Percentiles rank a stretch among this genome's conserved stretches.
Conservation (phyloP, 768 basidiomycete genomes). For the Leccinum broughii region DNA sequence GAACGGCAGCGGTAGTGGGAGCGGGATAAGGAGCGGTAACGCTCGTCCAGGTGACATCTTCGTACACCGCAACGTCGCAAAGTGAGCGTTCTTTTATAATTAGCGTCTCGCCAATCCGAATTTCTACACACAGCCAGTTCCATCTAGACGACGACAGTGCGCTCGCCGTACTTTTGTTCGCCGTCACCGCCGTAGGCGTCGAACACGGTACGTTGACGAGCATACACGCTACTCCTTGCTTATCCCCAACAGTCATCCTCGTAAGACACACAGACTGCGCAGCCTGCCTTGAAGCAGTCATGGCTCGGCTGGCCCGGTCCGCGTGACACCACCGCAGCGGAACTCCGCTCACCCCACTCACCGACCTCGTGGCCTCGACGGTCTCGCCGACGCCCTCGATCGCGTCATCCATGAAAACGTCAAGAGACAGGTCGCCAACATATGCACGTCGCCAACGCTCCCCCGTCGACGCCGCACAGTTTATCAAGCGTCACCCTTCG, state of each 20-base stretch:
- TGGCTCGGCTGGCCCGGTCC: too few species aligned
- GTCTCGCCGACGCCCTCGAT: too few species aligned
- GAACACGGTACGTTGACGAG: conserved; percentile 60
- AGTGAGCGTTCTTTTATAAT: conserved; percentile 47
- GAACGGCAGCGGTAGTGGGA: too few species aligned
- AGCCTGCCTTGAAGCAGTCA: conserved; percentile 50
- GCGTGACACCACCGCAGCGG: conserved; percentile 8
- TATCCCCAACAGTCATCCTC: conserved; percentile 58
- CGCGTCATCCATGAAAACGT: too few species aligned
- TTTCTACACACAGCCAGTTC: too few species aligned
- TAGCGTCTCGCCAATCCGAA: not conserved
- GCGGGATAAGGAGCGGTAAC: too few species aligned
- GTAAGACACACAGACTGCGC: conserved; percentile 80
- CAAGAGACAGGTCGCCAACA: too few species aligned
- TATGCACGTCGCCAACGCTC: too few species aligned
- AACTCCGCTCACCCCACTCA: conserved; percentile 48
- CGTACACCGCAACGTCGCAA: conserved; percentile 87
- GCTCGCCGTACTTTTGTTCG: conserved; percentile 72
- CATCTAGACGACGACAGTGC: conserved; percentile 56
- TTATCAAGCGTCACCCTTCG: too few species aligned
- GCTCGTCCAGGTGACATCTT: conserved; percentile 38
- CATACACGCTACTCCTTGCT: not conserved
- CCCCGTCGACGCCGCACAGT: too few species aligned
- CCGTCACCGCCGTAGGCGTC: conserved; percentile 56
- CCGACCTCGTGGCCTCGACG: too few species aligned